These are phyloP conservation scores for Bruguiera hainesii DNA, from an alignment of 441 rosid genomes.

Conservation along the genomic window DNA sequence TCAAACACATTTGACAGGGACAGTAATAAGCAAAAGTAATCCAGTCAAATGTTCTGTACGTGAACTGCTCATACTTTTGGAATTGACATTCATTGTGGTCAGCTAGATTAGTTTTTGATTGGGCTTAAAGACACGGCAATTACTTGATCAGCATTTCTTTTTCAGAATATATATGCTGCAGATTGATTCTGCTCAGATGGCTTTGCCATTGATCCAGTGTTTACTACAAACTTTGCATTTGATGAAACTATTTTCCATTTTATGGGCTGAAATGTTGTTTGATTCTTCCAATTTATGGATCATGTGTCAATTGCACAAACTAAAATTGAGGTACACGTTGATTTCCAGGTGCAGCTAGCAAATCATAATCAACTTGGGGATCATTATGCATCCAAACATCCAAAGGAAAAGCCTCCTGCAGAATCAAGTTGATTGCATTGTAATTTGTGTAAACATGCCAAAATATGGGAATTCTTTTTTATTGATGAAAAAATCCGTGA, in stretches of 20 bases:
- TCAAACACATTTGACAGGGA: no score
- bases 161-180: neutral
- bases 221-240: neutral
- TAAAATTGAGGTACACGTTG: constrained; percentile 8
- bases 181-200: neutral
- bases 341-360: constrained; percentile 55
- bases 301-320: neutral
- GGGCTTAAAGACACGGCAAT: neutral
- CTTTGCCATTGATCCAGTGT: neutral
- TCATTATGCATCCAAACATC: constrained; percentile 68
- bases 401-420: constrained; percentile 58
- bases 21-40: no score
- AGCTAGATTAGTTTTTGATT: neutral
- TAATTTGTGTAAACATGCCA: constrained; percentile 17
- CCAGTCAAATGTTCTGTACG: no score
- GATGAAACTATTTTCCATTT: neutral
- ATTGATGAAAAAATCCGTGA: neutral
- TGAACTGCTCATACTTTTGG: no score
- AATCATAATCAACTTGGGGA: constrained; percentile 62
- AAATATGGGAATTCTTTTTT: neutral
- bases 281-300: neutral
- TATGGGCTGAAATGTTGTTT: neutral
- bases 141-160: neutral
- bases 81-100: neutral
- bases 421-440: constrained; percentile 41